Evolutionary conservation across 1,284 basidiomycete genomes (phyloP).

Genomic region (Prillingera fragicola): DNA sequence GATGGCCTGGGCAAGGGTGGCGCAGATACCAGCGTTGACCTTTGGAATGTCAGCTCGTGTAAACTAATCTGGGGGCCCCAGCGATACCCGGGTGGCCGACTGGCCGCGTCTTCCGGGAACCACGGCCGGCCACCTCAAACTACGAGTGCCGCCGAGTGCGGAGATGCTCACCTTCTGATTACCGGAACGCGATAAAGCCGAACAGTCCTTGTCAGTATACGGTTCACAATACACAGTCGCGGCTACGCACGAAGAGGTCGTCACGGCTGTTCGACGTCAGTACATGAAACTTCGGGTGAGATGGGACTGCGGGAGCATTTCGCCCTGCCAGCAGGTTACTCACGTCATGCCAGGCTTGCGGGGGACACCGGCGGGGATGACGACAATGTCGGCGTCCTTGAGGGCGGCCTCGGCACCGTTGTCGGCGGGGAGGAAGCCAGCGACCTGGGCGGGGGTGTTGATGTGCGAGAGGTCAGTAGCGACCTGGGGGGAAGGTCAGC

Average conservation of each 20-base stretch:
- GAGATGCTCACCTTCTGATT: conserved; percentile 27
- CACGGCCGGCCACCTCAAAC: too few relatives aligned
- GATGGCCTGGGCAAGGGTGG: conserved; percentile 85
- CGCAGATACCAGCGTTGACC: conserved; percentile 61
- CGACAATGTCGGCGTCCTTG: conserved; percentile 60
- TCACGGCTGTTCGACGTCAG: conserved; percentile 58
- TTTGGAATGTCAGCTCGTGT: conserved; percentile 10
- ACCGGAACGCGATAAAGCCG: conserved; percentile 4
- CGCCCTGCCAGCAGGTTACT: conserved; percentile 52
- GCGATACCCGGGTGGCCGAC: too few relatives aligned
- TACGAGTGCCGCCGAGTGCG: too few relatives aligned
- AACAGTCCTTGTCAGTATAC: too few relatives aligned
- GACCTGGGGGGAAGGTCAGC: conserved; percentile 47
- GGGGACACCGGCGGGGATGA: conserved; percentile 96
- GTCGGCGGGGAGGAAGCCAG: conserved; percentile 49
- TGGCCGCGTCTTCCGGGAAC: too few relatives aligned
- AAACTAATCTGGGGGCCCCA: too few relatives aligned
- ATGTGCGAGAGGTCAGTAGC: conserved; percentile 91
- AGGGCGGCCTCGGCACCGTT: conserved; percentile 45
- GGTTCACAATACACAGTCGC: too few relatives aligned
- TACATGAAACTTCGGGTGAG: too few relatives aligned
- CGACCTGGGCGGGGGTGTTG: conserved; percentile 77
- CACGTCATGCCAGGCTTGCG: conserved; percentile 66
- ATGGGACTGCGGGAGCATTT: too few relatives aligned
- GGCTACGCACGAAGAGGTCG: conserved; percentile 91